Conservation (phyloP, 441 rosid genomes). For the Bruguiera hainesii region DNA sequence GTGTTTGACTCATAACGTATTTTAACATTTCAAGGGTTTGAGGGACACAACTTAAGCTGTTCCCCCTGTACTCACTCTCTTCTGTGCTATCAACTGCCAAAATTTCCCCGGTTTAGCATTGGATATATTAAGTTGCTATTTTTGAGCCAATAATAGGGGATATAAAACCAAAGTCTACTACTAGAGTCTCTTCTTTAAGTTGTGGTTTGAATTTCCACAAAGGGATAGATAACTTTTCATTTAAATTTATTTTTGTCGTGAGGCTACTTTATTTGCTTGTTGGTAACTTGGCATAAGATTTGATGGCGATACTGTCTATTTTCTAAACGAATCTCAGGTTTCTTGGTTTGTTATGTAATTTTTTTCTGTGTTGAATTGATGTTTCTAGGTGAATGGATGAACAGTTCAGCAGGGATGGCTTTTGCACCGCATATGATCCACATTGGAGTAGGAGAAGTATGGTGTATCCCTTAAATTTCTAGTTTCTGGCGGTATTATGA, state of each 20-base stretch:
- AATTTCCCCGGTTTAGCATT: no score
- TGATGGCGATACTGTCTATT: conserved; percentile 1
- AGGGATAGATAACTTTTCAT: neutral
- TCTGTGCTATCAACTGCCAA: neutral
- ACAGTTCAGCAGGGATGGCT: conserved; percentile 89
- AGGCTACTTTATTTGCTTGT: conserved; percentile 1
- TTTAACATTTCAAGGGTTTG: neutral
- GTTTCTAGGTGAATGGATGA: conserved; percentile 96
- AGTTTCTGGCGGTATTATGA: neutral
- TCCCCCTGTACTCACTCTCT: conserved; percentile 1
- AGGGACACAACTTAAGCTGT: neutral
- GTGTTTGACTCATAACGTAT: neutral
- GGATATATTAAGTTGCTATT: no score
- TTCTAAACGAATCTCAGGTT: neutral
- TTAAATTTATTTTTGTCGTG: neutral
- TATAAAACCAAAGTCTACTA: neutral
- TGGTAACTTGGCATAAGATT: neutral
- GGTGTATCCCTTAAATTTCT: conserved; percentile 13
- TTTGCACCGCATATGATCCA: conserved; percentile 92
- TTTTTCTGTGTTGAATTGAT: conserved; percentile 18
- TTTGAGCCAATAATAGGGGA: no score
- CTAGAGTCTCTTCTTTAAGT: neutral
- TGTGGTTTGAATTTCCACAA: neutral
- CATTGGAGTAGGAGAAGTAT: conserved; percentile 86
- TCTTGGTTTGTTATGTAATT: neutral